These are phyloP conservation scores for Botrytis byssoidea DNA, from an alignment of 2,329 filamentous ascomycete species.

Conservation along the genomic window DNA sequence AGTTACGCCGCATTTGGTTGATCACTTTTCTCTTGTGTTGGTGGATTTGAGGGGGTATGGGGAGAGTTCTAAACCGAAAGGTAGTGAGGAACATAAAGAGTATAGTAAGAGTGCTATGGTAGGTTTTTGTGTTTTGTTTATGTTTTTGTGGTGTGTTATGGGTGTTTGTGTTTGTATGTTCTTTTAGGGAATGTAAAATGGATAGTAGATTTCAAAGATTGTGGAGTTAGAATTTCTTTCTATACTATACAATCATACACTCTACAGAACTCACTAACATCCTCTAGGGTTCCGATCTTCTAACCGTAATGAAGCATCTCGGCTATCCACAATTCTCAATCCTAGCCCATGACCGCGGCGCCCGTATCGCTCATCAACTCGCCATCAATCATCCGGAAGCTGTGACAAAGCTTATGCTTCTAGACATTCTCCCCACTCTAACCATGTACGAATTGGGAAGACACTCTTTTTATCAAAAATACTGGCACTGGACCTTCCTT, in stretches of 20 bases:
- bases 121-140: background rate
- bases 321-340: conserved; percentile 47
- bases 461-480: conserved; percentile 47
- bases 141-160: background rate
- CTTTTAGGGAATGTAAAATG: too few species aligned
- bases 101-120: conserved; percentile 53
- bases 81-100: conserved; percentile 23
- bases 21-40: conserved; percentile 45
- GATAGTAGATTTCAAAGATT: background rate
- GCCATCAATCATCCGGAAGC: conserved; percentile 45
- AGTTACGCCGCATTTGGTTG: conserved; percentile 43
- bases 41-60: conserved; percentile 55
- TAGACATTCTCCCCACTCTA: conserved; percentile 56
- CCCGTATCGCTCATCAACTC: conserved; percentile 54
- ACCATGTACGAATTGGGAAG: conserved; percentile 50
- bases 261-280: background rate
- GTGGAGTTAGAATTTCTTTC: background rate
- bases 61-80: conserved; percentile 47
- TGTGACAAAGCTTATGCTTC: conserved; percentile 43
- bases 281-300: conserved; percentile 41
- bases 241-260: background rate
- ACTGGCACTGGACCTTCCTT: conserved; percentile 61
- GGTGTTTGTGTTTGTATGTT: background rate
- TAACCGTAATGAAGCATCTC: conserved; percentile 47
- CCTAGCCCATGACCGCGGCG: conserved; percentile 58